phyloP scores from a whole-genome alignment of 306 rosid species.

The Dryas drummondii region DNA sequence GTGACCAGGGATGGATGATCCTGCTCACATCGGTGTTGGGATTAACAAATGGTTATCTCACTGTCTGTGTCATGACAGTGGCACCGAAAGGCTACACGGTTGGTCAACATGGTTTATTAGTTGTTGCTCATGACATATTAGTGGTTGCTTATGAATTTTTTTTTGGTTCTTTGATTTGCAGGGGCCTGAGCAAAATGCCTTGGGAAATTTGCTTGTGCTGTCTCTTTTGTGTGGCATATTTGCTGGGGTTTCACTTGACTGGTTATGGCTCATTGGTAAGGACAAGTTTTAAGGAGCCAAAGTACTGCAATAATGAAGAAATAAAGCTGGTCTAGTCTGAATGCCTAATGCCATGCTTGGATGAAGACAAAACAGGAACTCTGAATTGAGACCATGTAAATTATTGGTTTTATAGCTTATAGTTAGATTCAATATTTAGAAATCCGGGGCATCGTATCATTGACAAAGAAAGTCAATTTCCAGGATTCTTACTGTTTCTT shows the following conservation, averaged over 20 bases:
- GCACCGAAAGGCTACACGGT: constrained; percentile 85
- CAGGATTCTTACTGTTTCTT: too few species aligned
- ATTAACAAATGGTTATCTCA: constrained; percentile 74
- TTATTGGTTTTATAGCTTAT: neutral
- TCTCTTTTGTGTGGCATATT: constrained; percentile 54
- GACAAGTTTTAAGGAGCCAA: constrained; percentile 22
- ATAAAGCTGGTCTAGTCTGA: neutral
- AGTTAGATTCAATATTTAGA: neutral
- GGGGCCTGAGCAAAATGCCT: constrained; percentile 95
- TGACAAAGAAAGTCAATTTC: neutral
- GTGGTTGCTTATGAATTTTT: neutral
- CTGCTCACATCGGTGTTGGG: constrained; percentile 65
- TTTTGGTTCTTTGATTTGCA: constrained; percentile 21
- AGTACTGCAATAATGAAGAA: neutral
- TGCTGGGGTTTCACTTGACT: constrained; percentile 70
- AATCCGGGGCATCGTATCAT: neutral
- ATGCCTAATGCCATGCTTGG: neutral
- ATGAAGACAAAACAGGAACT: neutral
- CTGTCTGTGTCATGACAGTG: constrained; percentile 70
- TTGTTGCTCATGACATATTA: neutral
- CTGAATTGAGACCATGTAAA: neutral
- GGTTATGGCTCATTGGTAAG: constrained; percentile 86
- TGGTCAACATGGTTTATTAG: constrained; percentile 16
- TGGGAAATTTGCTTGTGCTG: constrained; percentile 77
- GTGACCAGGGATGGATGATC: constrained; percentile 86